Evolutionary conservation across 179 eudicot species (phyloP).

Genomic region (Actinidia chinensis): DNA sequence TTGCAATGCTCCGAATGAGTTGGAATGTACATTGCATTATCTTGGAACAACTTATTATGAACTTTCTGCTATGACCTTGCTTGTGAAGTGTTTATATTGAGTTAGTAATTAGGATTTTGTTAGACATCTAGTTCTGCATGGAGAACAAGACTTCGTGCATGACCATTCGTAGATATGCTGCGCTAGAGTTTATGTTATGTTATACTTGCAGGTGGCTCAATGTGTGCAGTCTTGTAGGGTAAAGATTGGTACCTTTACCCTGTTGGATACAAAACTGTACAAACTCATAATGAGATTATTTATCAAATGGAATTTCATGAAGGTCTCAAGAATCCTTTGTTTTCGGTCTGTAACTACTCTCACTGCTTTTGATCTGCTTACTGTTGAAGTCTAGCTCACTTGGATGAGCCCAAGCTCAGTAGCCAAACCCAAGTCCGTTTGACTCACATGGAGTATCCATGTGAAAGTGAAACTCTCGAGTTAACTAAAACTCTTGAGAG

Average conservation of each 20-base stretch:
- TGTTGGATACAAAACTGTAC: conserved; percentile 74
- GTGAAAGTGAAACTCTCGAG: too few species aligned
- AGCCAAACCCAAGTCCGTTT: too few species aligned
- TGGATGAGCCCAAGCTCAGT: too few species aligned
- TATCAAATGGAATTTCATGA: conserved; percentile 81
- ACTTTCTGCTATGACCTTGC: not conserved
- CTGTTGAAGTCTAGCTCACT: too few species aligned
- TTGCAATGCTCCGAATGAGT: not conserved
- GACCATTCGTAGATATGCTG: not conserved
- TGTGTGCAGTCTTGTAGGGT: conserved; percentile 51
- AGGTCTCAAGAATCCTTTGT: conserved; percentile 81
- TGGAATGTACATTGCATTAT: not conserved
- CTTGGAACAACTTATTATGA: not conserved
- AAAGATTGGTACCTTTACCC: conserved; percentile 95
- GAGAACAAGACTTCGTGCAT: not conserved
- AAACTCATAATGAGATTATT: conserved; percentile 60
- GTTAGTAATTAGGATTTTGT: not conserved
- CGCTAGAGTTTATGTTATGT: conserved; percentile 1
- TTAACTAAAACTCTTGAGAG: too few species aligned
- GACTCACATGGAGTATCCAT: too few species aligned
- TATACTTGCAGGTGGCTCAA: not conserved
- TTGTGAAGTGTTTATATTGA: not conserved
- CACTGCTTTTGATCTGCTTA: conserved; percentile 9
- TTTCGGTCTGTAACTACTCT: conserved; percentile 50
- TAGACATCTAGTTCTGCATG: not conserved